Evolutionary conservation across 192 early-diverging fungal species (phyloP).

Genomic region (Phlyctochytrium bullatum): DNA sequence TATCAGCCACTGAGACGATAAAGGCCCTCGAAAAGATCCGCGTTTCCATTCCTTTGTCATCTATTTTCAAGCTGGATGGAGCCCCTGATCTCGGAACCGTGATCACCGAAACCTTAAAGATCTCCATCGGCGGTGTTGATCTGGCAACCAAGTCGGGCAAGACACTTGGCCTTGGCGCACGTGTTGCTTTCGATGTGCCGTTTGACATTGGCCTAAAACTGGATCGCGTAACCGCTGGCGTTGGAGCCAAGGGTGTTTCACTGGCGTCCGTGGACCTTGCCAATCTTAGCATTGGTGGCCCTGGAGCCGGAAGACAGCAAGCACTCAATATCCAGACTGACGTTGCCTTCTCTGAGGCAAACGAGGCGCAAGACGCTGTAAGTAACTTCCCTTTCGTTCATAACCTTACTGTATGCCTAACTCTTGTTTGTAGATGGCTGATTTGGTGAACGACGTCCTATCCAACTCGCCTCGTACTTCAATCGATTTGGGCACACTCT

Average conservation of each 20-base stretch:
- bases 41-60: not conserved
- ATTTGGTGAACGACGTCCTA: not conserved
- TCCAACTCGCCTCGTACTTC: not conserved
- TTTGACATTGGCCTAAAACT: not conserved
- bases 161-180: not conserved
- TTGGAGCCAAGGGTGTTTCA: not conserved
- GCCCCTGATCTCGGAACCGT: not conserved
- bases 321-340: not conserved
- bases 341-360: not conserved
- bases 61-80: not conserved
- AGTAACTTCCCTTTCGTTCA: not conserved
- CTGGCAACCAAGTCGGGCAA: not conserved
- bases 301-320: not conserved
- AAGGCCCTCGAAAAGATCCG: constrained; percentile 2
- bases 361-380: not conserved
- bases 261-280: not conserved
- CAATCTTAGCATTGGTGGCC: not conserved
- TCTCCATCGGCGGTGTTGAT: not conserved
- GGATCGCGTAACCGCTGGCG: not conserved
- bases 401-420: not conserved
- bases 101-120: not conserved
- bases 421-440: constrained; percentile 2
- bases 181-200: not conserved
- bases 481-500: not conserved
- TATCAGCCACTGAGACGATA: not conserved